Conservation (phyloP, 495 filamentous ascomycete species). For the Lasiosphaeriaceae sp. region DNA sequence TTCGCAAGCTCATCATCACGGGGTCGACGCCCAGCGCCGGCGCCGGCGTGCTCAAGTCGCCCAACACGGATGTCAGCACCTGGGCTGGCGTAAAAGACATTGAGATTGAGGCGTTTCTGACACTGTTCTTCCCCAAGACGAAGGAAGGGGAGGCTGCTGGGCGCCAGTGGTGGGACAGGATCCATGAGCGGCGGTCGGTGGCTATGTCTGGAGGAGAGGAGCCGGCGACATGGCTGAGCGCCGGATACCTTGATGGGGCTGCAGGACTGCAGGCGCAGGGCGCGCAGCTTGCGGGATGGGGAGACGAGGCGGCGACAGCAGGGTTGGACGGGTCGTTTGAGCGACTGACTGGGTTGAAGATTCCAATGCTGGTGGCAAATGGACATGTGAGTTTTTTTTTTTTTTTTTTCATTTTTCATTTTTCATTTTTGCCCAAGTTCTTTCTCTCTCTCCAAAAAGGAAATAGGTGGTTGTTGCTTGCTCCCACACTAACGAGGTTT, state of each 20-base stretch:
- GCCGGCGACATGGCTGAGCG: conserved; percentile 9
- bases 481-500: no score
- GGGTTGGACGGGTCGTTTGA: conserved; percentile 22
- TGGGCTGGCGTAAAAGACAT: conserved; percentile 10
- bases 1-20: conserved; percentile 21
- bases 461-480: no score
- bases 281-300: conserved; percentile 5
- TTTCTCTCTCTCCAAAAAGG: no score
- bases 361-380: conserved; percentile 32
- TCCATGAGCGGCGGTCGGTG: conserved; percentile 1
- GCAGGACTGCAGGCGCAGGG: conserved; percentile 14
- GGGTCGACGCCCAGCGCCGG: conserved; percentile 21
- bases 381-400: conserved; percentile 11
- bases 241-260: conserved; percentile 13
- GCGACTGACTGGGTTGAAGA: conserved; percentile 23
- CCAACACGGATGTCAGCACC: conserved; percentile 12
- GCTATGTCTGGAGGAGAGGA: not conserved
- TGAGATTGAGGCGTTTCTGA: conserved; percentile 17
- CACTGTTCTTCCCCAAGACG: conserved; percentile 15
- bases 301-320: not conserved
- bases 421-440: no score
- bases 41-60: conserved; percentile 13
- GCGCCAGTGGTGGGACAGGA: conserved; percentile 18
- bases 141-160: conserved; percentile 8
- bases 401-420: no score